These are phyloP conservation scores for Colletotrichum theobromicola DNA, from an alignment of 2,329 filamentous ascomycete genomes.

Conservation along the genomic window DNA sequence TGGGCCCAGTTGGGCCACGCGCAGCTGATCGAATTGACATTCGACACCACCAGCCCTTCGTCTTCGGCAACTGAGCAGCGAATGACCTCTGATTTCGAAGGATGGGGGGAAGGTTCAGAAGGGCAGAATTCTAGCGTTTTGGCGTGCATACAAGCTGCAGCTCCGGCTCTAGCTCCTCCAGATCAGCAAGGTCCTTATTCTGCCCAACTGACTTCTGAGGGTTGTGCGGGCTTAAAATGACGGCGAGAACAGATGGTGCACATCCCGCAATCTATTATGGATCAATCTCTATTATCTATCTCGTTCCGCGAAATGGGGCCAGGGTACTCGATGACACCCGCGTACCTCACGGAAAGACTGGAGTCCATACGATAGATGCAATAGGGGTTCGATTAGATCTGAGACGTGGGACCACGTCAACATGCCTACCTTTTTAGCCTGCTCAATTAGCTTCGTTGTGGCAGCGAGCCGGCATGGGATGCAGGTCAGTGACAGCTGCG, in stretches of 20 bases:
- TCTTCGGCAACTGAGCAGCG: not conserved
- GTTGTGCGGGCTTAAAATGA: constrained; percentile 2
- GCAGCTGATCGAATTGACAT: constrained; percentile 8
- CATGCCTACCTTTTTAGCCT: not conserved
- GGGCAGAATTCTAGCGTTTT: not conserved
- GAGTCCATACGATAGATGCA: not conserved
- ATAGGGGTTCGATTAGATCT: constrained; percentile 16
- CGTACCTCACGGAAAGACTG: not conserved
- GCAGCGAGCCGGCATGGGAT: not conserved
- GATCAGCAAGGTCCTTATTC: not conserved
- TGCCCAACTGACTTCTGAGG: not conserved
- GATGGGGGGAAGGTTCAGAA: not conserved
- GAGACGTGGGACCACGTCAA: not conserved
- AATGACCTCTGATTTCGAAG: not conserved
- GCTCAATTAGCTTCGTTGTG: not conserved
- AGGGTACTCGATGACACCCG: not conserved
- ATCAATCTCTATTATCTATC: not conserved
- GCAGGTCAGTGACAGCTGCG: not conserved
- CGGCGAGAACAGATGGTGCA: constrained; percentile 1
- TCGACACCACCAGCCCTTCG: not conserved
- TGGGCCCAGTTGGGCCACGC: not conserved
- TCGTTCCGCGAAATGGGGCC: not conserved
- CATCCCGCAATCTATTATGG: not conserved
- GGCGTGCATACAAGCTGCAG: not conserved
- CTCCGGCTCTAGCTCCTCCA: not conserved